These are phyloP conservation scores for Fusarium poae DNA, from an alignment of 2,329 filamentous ascomycete genomes.

Conservation along the genomic window DNA sequence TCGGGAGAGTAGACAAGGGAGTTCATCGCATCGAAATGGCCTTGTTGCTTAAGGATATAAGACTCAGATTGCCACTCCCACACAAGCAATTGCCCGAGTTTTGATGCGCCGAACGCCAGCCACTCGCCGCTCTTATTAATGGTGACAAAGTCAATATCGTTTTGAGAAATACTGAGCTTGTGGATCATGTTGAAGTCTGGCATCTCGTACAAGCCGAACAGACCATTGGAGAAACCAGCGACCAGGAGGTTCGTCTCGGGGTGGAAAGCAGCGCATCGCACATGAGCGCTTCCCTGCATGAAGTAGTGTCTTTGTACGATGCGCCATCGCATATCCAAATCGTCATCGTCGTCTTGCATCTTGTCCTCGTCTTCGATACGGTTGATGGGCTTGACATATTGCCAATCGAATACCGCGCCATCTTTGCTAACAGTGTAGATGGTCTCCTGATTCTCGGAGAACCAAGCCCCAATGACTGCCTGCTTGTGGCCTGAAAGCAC, in stretches of 20 bases:
- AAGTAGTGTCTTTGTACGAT: slow-evolving; percentile 95
- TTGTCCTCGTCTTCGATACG: slow-evolving; percentile 69
- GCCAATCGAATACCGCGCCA: slow-evolving; percentile 95
- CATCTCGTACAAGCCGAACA: slow-evolving; percentile 95
- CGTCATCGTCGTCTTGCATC: slow-evolving; percentile 70
- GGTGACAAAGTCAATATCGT: slow-evolving; percentile 93
- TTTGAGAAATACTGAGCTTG: slow-evolving; percentile 92
- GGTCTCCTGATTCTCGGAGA: slow-evolving; percentile 91
- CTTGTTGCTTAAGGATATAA: slow-evolving; percentile 98
- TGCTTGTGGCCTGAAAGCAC: slow-evolving; percentile 92
- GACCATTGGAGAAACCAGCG: slow-evolving; percentile 92
- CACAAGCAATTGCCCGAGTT: slow-evolving; percentile 93
- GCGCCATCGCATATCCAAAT: slow-evolving; percentile 82
- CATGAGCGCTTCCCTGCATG: slow-evolving; percentile 87
- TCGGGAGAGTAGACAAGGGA: slow-evolving; percentile 92
- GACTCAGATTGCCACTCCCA: slow-evolving; percentile 99
- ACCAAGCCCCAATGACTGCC: slow-evolving; percentile 93
- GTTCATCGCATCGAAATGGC: slow-evolving; percentile 97
- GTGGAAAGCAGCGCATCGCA: slow-evolving; percentile 93
- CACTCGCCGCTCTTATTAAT: slow-evolving; percentile 96
- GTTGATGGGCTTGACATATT: slow-evolving; percentile 76
- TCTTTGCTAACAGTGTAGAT: slow-evolving; percentile 98
- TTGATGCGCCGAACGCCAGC: slow-evolving; percentile 96
- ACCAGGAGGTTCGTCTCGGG: slow-evolving; percentile 91
- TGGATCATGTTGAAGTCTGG: slow-evolving; percentile 97